phyloP scores from a whole-genome alignment of 2,329 filamentous ascomycete species.

The Lachnellula arida region DNA sequence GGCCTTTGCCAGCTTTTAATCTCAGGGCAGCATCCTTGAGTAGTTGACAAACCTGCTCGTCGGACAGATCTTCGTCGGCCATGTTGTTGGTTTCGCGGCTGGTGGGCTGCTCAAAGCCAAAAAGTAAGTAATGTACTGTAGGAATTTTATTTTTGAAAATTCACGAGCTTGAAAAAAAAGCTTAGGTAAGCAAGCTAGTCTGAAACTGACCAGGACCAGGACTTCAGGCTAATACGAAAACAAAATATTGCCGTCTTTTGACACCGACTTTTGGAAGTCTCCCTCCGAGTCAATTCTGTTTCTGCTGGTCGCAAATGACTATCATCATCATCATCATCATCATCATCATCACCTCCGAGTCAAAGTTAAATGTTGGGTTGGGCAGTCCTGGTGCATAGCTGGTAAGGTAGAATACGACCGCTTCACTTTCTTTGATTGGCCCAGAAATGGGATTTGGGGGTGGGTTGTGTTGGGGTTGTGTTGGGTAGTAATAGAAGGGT shows the following conservation, averaged over 20 bases:
- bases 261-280: background rate
- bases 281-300: too few relatives aligned
- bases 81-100: slow-evolving; percentile 13
- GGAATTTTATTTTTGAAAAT: background rate
- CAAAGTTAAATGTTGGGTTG: background rate
- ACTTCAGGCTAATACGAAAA: too few relatives aligned
- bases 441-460: background rate
- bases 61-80: slow-evolving; percentile 46
- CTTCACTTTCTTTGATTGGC: background rate
- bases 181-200: background rate
- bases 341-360: background rate
- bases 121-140: too few relatives aligned
- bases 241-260: too few relatives aligned
- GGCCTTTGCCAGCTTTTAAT: slow-evolving; percentile 38
- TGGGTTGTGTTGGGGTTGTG: background rate
- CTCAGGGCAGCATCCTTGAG: slow-evolving; percentile 59
- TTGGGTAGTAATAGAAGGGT: background rate
- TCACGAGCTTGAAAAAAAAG: background rate
- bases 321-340: too few relatives aligned
- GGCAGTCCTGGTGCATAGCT: background rate
- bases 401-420: background rate
- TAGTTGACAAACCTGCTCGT: slow-evolving; percentile 59
- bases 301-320: too few relatives aligned
- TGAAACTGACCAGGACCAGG: background rate
- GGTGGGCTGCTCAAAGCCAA: too few relatives aligned